Conservation (phyloP, 345 rosid species). For the Brassica rapa region DNA sequence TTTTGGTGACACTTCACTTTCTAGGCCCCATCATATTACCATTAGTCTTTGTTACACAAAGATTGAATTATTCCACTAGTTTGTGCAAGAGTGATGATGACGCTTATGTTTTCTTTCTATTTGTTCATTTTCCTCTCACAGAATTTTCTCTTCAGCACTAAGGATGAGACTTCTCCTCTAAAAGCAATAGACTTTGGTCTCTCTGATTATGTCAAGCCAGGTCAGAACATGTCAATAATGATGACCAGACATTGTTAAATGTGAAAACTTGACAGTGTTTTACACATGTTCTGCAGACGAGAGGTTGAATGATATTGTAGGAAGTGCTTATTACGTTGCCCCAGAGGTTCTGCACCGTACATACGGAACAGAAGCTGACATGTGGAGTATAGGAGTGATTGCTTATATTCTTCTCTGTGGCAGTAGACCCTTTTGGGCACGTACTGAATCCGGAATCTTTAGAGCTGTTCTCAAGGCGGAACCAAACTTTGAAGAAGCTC, state of each 20-base stretch:
- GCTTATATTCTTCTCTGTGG: conserved; percentile 95
- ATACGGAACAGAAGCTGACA: conserved; percentile 95
- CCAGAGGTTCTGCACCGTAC: conserved; percentile 97
- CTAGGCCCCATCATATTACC: conserved; percentile 35
- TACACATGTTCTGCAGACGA: conserved; percentile 59
- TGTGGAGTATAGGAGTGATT: conserved; percentile 99
- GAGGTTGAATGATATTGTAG: conserved; percentile 95
- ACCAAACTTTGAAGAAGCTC: conserved; percentile 88
- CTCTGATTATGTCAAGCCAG: conserved; percentile 96
- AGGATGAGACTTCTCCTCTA: conserved; percentile 73
- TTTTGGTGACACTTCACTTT: conserved; percentile 39
- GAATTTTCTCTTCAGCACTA: conserved; percentile 82
- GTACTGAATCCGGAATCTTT: conserved; percentile 94
- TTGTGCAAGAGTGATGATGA: conserved; percentile 22
- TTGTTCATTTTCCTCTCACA: conserved; percentile 45
- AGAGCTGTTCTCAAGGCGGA: conserved; percentile 89
- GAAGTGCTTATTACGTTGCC: conserved; percentile 97
- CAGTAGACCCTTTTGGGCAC: conserved; percentile 97
- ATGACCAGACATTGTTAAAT: neutral
- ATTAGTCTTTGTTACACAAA: conserved; percentile 24
- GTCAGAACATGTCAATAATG: conserved; percentile 46
- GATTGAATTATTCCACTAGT: conserved; percentile 25
- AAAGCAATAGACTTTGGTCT: conserved; percentile 98
- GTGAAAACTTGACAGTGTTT: conserved; percentile 9
- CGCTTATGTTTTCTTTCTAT: conserved; percentile 23